Evolutionary conservation across 2,329 filamentous ascomycete genomes (phyloP).

Genomic region (Hortaea werneckii): DNA sequence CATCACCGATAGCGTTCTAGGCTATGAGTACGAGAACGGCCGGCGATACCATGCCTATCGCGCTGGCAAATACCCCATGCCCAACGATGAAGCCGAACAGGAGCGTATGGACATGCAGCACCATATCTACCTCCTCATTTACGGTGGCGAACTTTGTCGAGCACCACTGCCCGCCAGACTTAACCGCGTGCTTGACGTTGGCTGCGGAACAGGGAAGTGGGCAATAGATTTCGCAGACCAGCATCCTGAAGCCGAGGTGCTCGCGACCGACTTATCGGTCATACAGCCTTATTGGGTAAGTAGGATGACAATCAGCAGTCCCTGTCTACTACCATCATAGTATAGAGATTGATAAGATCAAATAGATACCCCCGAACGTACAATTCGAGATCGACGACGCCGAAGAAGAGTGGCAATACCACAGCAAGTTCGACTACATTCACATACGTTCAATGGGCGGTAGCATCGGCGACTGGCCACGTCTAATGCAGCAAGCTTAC

Average conservation of each 20-base stretch:
- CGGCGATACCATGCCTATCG: conserved; percentile 9
- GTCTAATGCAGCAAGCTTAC: background rate
- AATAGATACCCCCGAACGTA: background rate
- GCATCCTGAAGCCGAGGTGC: conserved; percentile 14
- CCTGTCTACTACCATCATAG: background rate
- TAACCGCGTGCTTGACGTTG: conserved; percentile 35
- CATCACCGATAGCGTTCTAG: conserved; percentile 1
- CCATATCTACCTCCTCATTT: conserved; percentile 7
- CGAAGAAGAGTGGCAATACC: background rate
- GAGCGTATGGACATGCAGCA: conserved; percentile 12
- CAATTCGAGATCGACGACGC: background rate
- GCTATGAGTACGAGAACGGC: conserved; percentile 9
- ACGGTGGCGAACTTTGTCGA: conserved; percentile 5
- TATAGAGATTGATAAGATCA: background rate
- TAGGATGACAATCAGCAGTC: too few species aligned
- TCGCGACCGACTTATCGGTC: conserved; percentile 27
- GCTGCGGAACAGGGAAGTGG: conserved; percentile 30
- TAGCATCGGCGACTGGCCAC: background rate
- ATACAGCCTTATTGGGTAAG: conserved; percentile 15
- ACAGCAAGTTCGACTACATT: background rate
- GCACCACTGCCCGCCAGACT: conserved; percentile 26
- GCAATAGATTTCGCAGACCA: conserved; percentile 24
- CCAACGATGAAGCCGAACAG: conserved; percentile 14
- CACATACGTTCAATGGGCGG: background rate
- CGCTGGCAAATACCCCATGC: conserved; percentile 8